Conservation (phyloP, 495 filamentous ascomycete species). For the Penicillium samsonianum region DNA sequence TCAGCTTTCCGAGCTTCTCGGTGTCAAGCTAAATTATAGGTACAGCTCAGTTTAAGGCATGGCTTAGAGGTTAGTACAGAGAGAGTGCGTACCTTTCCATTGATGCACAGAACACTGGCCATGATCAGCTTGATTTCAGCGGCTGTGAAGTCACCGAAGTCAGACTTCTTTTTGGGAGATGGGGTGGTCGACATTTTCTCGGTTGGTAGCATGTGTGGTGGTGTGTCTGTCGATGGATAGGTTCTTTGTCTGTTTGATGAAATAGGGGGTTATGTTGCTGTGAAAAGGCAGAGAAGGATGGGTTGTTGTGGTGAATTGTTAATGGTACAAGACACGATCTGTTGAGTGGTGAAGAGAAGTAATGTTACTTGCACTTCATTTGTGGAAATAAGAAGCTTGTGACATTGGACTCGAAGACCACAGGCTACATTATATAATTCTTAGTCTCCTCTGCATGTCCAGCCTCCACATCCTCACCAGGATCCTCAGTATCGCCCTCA, state of each 20-base stretch:
- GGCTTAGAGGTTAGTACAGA: background rate
- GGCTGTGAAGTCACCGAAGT: background rate
- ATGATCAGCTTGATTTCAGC: background rate
- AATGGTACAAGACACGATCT: background rate
- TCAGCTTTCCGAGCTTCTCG: background rate
- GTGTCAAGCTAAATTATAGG: background rate
- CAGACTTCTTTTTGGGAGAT: background rate
- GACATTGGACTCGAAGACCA: background rate
- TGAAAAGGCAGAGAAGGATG: background rate
- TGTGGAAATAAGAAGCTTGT: background rate
- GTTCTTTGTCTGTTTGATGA: background rate
- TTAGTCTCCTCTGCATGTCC: background rate
- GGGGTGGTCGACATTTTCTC: background rate
- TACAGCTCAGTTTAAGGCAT: background rate
- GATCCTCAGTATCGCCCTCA: background rate
- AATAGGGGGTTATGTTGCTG: background rate
- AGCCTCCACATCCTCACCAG: background rate
- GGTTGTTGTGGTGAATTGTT: background rate
- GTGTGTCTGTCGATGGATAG: background rate
- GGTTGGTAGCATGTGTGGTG: background rate
- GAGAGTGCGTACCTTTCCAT: background rate
- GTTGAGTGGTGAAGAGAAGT: background rate
- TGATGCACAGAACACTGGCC: background rate
- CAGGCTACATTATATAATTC: background rate
- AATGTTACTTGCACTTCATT: background rate